Percentiles rank a stretch among this genome's conserved stretches.
Evolutionary conservation across 2,329 filamentous ascomycete genomes (phyloP).

Genomic region (Thielaviopsis populi): DNA sequence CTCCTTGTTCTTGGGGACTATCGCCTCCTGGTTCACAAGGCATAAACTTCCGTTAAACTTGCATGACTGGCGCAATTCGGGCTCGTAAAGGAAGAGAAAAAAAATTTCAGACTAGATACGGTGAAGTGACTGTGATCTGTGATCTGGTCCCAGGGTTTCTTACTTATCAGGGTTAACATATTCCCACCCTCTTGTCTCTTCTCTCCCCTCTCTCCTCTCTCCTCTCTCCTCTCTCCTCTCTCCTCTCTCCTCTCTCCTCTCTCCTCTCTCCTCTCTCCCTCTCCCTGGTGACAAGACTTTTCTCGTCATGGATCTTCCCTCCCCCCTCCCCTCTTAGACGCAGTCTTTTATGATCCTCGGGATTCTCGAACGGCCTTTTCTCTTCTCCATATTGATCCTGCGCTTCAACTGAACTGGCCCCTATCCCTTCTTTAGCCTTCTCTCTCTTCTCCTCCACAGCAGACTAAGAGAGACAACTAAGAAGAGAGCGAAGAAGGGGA

Average conservation of each 20-base stretch:
- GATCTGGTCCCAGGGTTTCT: background rate
- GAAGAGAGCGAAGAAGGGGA: background rate
- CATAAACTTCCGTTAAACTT: background rate
- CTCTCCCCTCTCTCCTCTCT: background rate
- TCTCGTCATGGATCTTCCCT: background rate
- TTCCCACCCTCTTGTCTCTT: background rate
- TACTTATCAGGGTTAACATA: background rate
- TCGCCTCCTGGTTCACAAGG: background rate
- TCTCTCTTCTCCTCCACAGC: conserved; percentile 13
- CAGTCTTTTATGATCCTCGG: conserved; percentile 11
- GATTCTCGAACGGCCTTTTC: conserved; percentile 13
- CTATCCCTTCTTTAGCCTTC: background rate
- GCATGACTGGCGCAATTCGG: background rate
- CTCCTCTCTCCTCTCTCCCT: background rate
- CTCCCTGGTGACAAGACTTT: background rate
- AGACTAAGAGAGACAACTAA: background rate
- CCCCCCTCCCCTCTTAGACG: background rate
- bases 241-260: no score
- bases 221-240: background rate
- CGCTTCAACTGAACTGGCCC: background rate
- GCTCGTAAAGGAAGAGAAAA: background rate
- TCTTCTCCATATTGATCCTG: conserved; percentile 7
- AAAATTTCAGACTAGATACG: no score
- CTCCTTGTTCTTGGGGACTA: background rate
- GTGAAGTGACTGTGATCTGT: background rate